phyloP scores from a whole-genome alignment of 2,329 filamentous ascomycete species.

The Sarocladium brachiariae region DNA sequence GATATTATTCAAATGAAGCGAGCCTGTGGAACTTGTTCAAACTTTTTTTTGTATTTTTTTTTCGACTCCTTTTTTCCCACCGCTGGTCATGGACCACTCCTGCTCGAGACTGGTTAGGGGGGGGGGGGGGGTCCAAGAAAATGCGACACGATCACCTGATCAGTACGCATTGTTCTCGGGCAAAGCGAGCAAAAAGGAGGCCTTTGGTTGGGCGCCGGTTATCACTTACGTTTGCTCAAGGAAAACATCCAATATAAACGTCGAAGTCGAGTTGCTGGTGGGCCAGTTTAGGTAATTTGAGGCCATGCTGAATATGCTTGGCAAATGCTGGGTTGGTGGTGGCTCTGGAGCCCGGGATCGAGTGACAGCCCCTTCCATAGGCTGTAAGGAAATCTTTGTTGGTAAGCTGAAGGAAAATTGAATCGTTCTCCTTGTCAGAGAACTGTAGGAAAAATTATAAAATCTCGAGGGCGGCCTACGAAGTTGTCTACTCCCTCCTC shows the following conservation, averaged over 20 bases:
- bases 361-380: too few relatives aligned
- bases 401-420: background rate
- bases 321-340: background rate
- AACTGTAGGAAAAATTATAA: background rate
- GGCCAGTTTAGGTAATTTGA: constrained; percentile 9
- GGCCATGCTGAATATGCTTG: constrained; percentile 5
- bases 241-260: constrained; percentile 6
- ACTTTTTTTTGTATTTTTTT: too few relatives aligned
- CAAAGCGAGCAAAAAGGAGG: background rate
- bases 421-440: background rate
- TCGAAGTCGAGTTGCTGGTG: background rate
- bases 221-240: constrained; percentile 6
- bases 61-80: too few relatives aligned
- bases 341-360: too few relatives aligned
- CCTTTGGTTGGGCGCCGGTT: background rate
- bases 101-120: too few relatives aligned
- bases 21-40: background rate
- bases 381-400: background rate
- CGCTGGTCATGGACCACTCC: too few relatives aligned
- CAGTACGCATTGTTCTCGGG: background rate
- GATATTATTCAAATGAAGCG: too few relatives aligned
- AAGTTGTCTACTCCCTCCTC: background rate
- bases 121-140: background rate
- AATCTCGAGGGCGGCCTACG: background rate
- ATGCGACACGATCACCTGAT: background rate